These are phyloP conservation scores for Colletotrichum nymphaeae DNA, from an alignment of 2,329 filamentous ascomycete species.

Conservation along the genomic window DNA sequence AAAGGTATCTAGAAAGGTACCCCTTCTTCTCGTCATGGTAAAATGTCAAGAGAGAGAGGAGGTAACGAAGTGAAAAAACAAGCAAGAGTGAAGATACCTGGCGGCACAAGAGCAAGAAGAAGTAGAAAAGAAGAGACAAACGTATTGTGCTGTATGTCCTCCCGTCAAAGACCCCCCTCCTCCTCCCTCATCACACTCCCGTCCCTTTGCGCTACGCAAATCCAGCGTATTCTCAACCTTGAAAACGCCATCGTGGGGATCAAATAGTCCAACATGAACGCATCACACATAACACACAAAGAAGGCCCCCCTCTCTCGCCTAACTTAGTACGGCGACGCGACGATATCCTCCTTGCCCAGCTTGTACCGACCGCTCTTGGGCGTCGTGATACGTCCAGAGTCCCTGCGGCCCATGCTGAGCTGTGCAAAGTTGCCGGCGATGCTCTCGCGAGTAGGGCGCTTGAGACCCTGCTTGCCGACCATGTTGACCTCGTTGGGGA, in stretches of 20 bases:
- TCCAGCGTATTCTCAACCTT: background rate
- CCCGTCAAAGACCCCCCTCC: background rate
- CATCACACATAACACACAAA: slow-evolving; percentile 1
- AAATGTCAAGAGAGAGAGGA: background rate
- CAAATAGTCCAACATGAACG: slow-evolving; percentile 8
- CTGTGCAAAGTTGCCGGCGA: slow-evolving; percentile 69
- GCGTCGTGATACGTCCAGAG: slow-evolving; percentile 63
- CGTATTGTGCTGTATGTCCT: slow-evolving; percentile 12
- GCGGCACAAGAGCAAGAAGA: background rate
- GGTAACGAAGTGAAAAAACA: background rate
- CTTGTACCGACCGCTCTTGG: slow-evolving; percentile 73
- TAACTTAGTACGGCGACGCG: slow-evolving; percentile 69
- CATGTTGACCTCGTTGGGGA: slow-evolving; percentile 99
- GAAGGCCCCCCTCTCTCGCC: background rate
- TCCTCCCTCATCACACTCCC: background rate
- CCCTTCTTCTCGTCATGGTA: background rate
- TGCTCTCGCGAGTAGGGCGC: slow-evolving; percentile 92
- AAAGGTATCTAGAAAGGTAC: background rate
- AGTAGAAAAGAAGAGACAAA: background rate
- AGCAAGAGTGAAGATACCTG: background rate
- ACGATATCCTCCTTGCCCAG: slow-evolving; percentile 87
- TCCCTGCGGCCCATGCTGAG: slow-evolving; percentile 62
- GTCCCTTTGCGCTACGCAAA: background rate
- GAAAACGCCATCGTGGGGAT: background rate
- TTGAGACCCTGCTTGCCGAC: slow-evolving; percentile 87